Percentiles rank a stretch among this genome's conserved stretches.
Evolutionary conservation across 495 filamentous ascomycete genomes (phyloP).

Genomic region (Pyrenula massariospora): DNA sequence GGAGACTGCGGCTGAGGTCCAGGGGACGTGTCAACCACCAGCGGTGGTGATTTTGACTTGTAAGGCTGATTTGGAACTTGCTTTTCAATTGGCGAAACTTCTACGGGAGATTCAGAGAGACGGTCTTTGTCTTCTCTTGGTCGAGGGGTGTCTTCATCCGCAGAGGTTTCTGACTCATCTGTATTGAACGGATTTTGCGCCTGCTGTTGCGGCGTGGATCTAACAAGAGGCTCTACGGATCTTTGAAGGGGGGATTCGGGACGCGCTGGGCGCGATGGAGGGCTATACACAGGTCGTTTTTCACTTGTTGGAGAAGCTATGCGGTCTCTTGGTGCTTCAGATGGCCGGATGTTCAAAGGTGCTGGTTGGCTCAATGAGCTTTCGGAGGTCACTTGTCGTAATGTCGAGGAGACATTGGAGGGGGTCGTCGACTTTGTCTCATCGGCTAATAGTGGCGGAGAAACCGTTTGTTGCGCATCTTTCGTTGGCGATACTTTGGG

Average conservation of each 20-base stretch:
- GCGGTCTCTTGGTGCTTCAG: not conserved
- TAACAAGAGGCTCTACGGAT: slow-evolving; percentile 17
- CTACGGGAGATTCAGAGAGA: slow-evolving; percentile 67
- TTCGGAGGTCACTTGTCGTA: not conserved
- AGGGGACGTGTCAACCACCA: slow-evolving; percentile 55
- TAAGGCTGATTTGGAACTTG: slow-evolving; percentile 16
- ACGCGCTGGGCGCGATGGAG: not conserved
- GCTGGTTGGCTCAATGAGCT: not conserved
- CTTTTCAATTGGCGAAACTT: slow-evolving; percentile 43
- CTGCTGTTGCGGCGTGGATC: slow-evolving; percentile 27
- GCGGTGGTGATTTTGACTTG: slow-evolving; percentile 39
- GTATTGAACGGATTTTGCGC: slow-evolving; percentile 18
- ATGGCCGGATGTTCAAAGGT: not conserved
- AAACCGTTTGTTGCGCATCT: not conserved
- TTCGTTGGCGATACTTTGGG: slow-evolving; percentile 13
- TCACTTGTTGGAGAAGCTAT: not conserved
- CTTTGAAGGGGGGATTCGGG: slow-evolving; percentile 3
- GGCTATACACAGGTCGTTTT: not conserved
- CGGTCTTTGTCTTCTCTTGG: slow-evolving; percentile 29
- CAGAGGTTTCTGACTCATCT: not conserved
- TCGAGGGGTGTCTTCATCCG: slow-evolving; percentile 13
- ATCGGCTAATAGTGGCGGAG: not conserved
- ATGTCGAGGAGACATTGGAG: not conserved
- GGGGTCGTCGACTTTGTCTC: not conserved
- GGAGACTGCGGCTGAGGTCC: slow-evolving; percentile 47